A percentile compares a stretch with the other conserved stretches of the same genome.
Conservation (phyloP, 257 asterid species). For the Ballota nigra region DNA sequence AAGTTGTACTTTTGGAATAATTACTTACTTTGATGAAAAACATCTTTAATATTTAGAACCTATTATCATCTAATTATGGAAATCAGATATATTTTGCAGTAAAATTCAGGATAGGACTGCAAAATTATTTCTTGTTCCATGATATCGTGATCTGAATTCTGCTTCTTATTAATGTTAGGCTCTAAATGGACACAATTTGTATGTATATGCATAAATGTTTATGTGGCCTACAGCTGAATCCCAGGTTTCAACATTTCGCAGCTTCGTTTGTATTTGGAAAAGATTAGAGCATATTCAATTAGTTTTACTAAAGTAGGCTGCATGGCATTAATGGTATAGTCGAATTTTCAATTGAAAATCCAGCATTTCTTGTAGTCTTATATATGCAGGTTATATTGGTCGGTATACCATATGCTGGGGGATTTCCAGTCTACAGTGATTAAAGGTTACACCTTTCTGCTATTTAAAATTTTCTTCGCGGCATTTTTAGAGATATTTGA, state of each 20-base stretch:
- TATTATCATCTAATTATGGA: background rate
- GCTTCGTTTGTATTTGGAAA: background rate
- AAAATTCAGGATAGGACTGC: background rate
- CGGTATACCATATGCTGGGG: background rate
- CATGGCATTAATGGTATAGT: background rate
- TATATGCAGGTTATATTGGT: constrained; percentile 13
- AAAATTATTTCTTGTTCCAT: background rate
- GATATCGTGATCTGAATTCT: constrained; percentile 3
- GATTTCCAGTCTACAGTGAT: constrained; percentile 7
- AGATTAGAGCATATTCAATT: background rate
- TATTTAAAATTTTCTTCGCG: background rate
- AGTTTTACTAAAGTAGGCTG: background rate
- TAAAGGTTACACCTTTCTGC: background rate
- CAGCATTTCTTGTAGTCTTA: constrained; percentile 12
- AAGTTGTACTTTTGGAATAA: background rate
- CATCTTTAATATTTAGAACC: background rate
- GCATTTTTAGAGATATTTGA: background rate
- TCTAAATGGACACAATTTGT: background rate
- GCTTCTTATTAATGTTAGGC: background rate
- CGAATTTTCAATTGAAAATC: background rate
- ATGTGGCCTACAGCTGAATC: background rate
- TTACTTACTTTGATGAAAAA: background rate
- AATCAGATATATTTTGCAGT: background rate
- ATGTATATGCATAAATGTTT: background rate
- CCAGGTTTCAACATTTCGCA: background rate